Evolutionary conservation across 768 basidiomycete species (phyloP), one percentile per base, ranked within the genome.

Genomic region (Ephemerocybe angulata): DNA sequence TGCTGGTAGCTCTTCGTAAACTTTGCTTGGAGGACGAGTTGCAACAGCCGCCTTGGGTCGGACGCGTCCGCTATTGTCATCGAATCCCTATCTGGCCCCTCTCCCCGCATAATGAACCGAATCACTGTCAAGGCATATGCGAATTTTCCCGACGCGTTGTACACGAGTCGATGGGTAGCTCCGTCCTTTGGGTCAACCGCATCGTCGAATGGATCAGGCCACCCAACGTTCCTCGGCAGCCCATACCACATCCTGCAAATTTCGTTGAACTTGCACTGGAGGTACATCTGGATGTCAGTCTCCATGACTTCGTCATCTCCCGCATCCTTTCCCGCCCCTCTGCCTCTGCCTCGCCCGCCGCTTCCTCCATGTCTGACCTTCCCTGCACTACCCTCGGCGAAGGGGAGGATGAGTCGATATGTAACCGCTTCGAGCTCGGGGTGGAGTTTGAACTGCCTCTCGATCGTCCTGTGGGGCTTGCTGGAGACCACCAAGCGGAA

Each of bases 361-460:
- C 21, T 25, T 24, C 43, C 43, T 46, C 25, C 43, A 7, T 29
- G 27, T 22, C 21, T 30, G n/a, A 28, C 29, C 48, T 50, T 50
- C 29, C 30, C 48, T 19, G 27, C 29, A 12, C 48, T 50, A 6
- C 24, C 24, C 3, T 27, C 31, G 13, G 48, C 30, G 21, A 35
- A 33, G 21, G 48, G 48, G 10, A 50, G 29, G 13, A 22, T 33
- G 27, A 50, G 30, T 13, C 48, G 48, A 35, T 50, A 50, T 7
- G 48, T 35, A n/a, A 33, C 30, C 48, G 29, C 4, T n/a, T 50
- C 48, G 10, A 50, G 48, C 10, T 50, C 48, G 21, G 48, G 48
- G 48, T 50, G 48, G 46, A 50, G 48, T n/a, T 31, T 35, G 31
- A 50, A 50, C 30, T 50, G 48, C 48, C 48, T 50, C 48, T 50